Base-by-base conservation (phyloP, 2,329 filamentous ascomycete species). In the Knufia petricola region DNA sequence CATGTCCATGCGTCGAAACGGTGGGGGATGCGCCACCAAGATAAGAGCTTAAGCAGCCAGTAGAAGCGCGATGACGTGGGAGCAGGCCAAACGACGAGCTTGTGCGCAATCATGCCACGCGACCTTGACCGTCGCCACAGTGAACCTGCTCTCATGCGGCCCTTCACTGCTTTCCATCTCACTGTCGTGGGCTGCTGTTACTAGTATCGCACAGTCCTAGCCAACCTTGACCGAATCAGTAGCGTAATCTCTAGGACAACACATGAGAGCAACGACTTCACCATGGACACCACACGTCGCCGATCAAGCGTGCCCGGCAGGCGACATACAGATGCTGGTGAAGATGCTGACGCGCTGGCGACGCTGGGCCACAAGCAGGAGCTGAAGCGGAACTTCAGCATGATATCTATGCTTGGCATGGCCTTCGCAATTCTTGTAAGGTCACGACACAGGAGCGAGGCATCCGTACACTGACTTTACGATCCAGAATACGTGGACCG, bases 401-500 rank as follows among this genome's bases (percentile, higher is more conserved):
- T 73, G 28, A 57, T 81, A 47, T 74, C 77, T 21, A 80, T 81
- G 77, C 66, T 81, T 32, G 77, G 77, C 13, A 66, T 81, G 50
- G 78, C 77, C 3, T 81, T 81, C 60, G 77, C 78, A 10, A 81
- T 81, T 55, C 60, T 81, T 40, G n/a, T n/a, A n/a, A n/a, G n/a
- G n/a, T n/a, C n/a, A n/a, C n/a, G n/a, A n/a, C n/a, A n/a, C n/a
- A n/a, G n/a, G n/a, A n/a, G n/a, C n/a, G n/a, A n/a, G n/a, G n/a
- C n/a, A n/a, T n/a, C n/a, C n/a, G n/a, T n/a, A n/a, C n/a, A n/a
- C n/a, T n/a, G n/a, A n/a, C n/a, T n/a, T n/a, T n/a, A n/a, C n/a
- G n/a, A n/a, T n/a, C n/a, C n/a, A n/a, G n/a, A 81, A 81, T 59
- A 78, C 76, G 13, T 81, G 78, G 78, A 80, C 77, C 2, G 77